Base-by-base conservation (phyloP, 169 alveolate genomes). In the Eimeria maxima region DNA sequence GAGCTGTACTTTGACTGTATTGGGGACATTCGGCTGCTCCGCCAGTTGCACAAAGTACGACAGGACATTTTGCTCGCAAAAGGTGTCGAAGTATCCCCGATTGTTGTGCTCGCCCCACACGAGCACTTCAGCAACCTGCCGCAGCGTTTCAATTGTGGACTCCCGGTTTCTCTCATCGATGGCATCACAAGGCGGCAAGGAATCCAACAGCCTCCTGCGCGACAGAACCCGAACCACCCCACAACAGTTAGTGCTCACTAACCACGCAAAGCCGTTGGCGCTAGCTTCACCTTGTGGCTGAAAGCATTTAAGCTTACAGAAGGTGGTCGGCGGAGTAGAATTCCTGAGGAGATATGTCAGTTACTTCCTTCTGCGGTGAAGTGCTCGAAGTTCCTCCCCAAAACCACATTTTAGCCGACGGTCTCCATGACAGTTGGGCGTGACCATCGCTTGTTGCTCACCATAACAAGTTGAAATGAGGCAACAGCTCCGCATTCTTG, bases 31-130 rank as follows among this genome's bases (percentile, higher is more conserved):
- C 71, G 90, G 95, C 69, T 65, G 95, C 73, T 47, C 73, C 20
- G 86, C 93, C 71, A 95, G 29, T 10, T 60, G 76, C n/a, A 88
- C 93, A 67, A 88, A 95, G 24, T 80, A 95, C 10, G 95, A 86
- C 18, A 95, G 88, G 65, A 95, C 83, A 57, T 95, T 95, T 42
- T 95, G 92, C 83, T 95, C 96, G 93, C 96, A 95, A 90, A 95
- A 95, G 29, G 74, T 47, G 76, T 90, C 95, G 67, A 95, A 95
- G 86, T 86, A 95, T 4, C 86, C 88, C 11, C 87, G 92, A 44
- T 95, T 81, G 92, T 95, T 89, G 33, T 80, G 86, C 65, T 95
- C 96, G 10, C 96, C 96, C 96, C 96, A 95, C 44, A 80, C 95
- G 47, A 95, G 91, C 65, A 95, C 87, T 67, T 95, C 96, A 13